Percentiles rank a stretch among this genome's conserved stretches.
Conservation (phyloP, 73 alveolate genomes). For the Tetrahymena malaccensis region DNA sequence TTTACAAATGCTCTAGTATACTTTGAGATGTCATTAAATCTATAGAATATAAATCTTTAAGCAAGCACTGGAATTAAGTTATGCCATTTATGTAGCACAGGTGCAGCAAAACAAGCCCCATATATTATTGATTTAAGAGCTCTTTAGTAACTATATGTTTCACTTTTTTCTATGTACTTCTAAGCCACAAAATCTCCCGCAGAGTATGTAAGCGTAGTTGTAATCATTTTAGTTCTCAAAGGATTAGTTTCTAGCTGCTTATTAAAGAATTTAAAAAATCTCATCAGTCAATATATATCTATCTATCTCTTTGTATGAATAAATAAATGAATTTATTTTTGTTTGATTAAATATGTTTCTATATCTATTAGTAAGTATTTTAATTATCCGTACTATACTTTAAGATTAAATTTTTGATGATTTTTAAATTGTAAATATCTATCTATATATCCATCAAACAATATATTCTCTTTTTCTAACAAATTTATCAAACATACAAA, state of each 20-base stretch:
- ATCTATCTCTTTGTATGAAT: not conserved
- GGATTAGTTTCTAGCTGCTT: not conserved
- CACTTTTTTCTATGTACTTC: not conserved
- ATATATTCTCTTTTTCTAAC: not conserved
- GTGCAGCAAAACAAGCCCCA: not conserved
- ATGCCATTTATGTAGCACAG: not conserved
- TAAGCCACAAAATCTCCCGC: not conserved
- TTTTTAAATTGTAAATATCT: too few species aligned
- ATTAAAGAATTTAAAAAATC: not conserved
- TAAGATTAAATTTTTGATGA: not conserved
- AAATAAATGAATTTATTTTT: too few species aligned
- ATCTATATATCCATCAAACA: too few species aligned
- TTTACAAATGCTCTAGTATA: not conserved
- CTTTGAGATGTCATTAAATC: not conserved
- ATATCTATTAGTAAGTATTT: not conserved
- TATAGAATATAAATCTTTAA: not conserved
- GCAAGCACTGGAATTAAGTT: not conserved
- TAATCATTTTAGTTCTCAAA: not conserved
- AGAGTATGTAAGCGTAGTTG: not conserved
- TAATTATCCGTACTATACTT: not conserved
- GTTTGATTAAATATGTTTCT: not conserved
- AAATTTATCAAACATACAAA: not conserved
- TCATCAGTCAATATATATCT: not conserved
- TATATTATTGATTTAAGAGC: not conserved
- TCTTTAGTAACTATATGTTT: not conserved